Base-by-base conservation (phyloP, 345 rosid genomes). In the Pelargonium nanum region DNA sequence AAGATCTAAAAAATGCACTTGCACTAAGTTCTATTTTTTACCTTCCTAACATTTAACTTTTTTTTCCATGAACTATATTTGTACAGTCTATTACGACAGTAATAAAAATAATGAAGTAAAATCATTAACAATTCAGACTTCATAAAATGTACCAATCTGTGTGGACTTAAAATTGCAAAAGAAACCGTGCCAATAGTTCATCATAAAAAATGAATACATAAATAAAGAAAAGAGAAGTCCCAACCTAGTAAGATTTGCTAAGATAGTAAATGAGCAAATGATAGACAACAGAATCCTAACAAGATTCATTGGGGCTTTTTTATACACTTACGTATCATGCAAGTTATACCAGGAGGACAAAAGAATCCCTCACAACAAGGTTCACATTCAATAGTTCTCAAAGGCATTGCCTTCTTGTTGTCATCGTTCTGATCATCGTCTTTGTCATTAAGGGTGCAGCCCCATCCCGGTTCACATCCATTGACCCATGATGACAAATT, bases 331-430 rank as follows among this genome's bases (percentile, higher is more conserved):
- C 96, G 91, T 61, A 91, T 87, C 97, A 91, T 91, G 81, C 97
- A 91, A 73, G 96, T 85, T 26, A 91, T 83, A 55, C 96, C 94
- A 57, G 72, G 84, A 44, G 97, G 96, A 75, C 97, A 91, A 76
- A 91, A 91, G 78, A 91, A 91, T n/a, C 97, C 97, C 62, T 84
- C 96, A 61, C 97, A 91, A 67, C 97, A 91, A 70, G 93, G 94
- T 72, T 81, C 80, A 64, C 97, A 91, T 61, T 81, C 75, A 21
- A 30, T 68, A 51, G 77, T 82, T 76, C 96, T 80, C 19, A 65
- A 65, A 57, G 97, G 93, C 57, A 91, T 71, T 53, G 56, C 56
- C 55, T 73, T 78, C 0, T 50, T 61, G 74, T 79, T 74, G 61
- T 69, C 78, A 8, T 87, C 66, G 45, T 82, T 40, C 48, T 90